Percentiles rank a stretch among this genome's conserved stretches.
Conservation (phyloP, 2,329 filamentous ascomycete species). For the Pseudomassariella vexata region DNA sequence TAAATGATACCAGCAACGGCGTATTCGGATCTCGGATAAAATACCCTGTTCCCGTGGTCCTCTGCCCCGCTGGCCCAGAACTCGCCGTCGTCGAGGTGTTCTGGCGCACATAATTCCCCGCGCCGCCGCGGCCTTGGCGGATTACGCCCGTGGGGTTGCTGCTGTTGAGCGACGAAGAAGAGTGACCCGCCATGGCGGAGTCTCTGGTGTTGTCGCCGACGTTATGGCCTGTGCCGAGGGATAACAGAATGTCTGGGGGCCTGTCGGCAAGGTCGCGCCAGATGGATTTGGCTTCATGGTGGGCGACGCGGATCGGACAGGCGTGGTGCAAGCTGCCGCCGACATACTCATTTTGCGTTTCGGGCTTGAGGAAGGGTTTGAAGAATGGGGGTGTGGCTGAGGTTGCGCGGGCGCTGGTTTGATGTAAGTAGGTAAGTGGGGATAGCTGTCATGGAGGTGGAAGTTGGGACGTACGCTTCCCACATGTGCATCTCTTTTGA, state of each 20-base stretch:
- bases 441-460: not conserved
- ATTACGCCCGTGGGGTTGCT: constrained; percentile 15
- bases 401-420: constrained; percentile 24
- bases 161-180: constrained; percentile 15
- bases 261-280: constrained; percentile 18
- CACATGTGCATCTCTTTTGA: constrained; percentile 22
- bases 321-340: constrained; percentile 15
- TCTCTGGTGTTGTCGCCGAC: constrained; percentile 18
- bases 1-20: constrained; percentile 22
- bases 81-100: constrained; percentile 3
- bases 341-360: constrained; percentile 17
- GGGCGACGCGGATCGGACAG: constrained; percentile 19
- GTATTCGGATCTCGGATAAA: constrained; percentile 22
- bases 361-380: constrained; percentile 20
- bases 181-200: constrained; percentile 8
- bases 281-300: constrained; percentile 21
- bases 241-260: constrained; percentile 22
- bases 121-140: constrained; percentile 21
- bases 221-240: constrained; percentile 22
- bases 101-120: constrained; percentile 22
- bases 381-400: constrained; percentile 23
- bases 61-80: constrained; percentile 4
- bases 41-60: constrained; percentile 16
- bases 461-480: constrained; percentile 24
- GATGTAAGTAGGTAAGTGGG: no score